A percentile compares a stretch with the other conserved stretches of the same genome.
Conservation (phyloP, 768 basidiomycete genomes). For the Clavulina sp. region DNA sequence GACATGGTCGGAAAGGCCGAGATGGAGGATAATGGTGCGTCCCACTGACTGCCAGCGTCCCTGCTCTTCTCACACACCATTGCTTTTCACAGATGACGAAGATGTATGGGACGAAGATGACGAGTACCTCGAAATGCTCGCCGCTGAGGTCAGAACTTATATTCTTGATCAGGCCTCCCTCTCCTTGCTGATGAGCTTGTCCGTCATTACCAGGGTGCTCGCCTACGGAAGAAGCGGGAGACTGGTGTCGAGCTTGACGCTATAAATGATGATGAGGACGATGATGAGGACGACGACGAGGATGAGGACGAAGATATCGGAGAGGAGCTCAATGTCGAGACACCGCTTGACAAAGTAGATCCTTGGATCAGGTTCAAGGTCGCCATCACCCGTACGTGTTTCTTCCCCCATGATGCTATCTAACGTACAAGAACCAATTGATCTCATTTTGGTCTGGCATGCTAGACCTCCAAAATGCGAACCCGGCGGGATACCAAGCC, state of each 20-base stretch:
- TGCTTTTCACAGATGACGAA: constrained; percentile 24
- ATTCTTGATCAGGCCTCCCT: constrained; percentile 1
- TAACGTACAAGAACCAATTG: background rate
- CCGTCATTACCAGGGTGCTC: constrained; percentile 35
- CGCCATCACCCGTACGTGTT: constrained; percentile 48
- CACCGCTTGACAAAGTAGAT: constrained; percentile 62
- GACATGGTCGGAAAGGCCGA: constrained; percentile 35
- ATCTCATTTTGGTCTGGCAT: constrained; percentile 6
- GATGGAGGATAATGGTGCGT: constrained; percentile 45
- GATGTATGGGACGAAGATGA: constrained; percentile 88
- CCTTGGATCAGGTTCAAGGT: constrained; percentile 64
- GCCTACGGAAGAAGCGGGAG: constrained; percentile 38
- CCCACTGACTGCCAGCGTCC: background rate
- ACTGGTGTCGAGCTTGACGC: constrained; percentile 25
- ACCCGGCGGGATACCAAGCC: constrained; percentile 45
- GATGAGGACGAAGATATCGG: constrained; percentile 40
- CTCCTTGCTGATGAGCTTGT: background rate
- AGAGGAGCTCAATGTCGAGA: constrained; percentile 76
- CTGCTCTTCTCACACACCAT: background rate
- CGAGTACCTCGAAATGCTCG: constrained; percentile 73
- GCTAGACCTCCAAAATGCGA: constrained; percentile 60
- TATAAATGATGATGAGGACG: constrained; percentile 19
- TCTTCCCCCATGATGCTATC: background rate
- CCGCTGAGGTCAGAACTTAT: constrained; percentile 43
- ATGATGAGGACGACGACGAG: constrained; percentile 24